These are phyloP conservation scores for Tillandsia fasciculata DNA, from an alignment of 176 grass and related monocot genomes.

Conservation along the genomic window DNA sequence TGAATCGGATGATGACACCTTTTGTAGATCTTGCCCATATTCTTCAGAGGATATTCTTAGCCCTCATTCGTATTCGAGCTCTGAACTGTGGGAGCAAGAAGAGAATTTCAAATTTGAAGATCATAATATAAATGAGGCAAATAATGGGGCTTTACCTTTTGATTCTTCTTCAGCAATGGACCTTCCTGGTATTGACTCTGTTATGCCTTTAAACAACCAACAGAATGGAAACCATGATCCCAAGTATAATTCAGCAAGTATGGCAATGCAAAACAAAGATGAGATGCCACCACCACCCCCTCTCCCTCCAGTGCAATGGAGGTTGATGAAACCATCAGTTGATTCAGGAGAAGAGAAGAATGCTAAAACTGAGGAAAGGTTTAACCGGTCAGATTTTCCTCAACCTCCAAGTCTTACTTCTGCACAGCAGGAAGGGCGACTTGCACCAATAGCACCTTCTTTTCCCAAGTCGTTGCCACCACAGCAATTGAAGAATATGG, in stretches of 20 bases:
- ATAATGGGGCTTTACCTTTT: constrained; percentile 22
- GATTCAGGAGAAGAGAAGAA: constrained; percentile 28
- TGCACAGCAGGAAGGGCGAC: constrained; percentile 22
- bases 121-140: constrained; percentile 12
- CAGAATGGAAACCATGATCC: constrained; percentile 24
- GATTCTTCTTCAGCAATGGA: constrained; percentile 30
- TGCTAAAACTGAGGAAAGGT: constrained; percentile 16
- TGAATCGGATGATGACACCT: constrained; percentile 97
- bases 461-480: constrained; percentile 10
- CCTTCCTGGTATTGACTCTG: constrained; percentile 45
- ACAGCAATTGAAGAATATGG: constrained; percentile 27
- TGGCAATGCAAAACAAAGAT: constrained; percentile 22
- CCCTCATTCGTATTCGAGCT: constrained; percentile 76
- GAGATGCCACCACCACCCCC: constrained; percentile 71
- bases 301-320: constrained; percentile 94
- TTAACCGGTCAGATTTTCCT: constrained; percentile 18
- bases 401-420: constrained; percentile 20
- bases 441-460: constrained; percentile 16
- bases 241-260: constrained; percentile 18
- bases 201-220: constrained; percentile 28
- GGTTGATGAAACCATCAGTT: constrained; percentile 39
- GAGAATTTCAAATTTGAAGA: constrained; percentile 26
- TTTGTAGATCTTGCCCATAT: constrained; percentile 84
- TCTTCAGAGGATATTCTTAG: constrained; percentile 78
- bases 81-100: constrained; percentile 89